phyloP scores from a whole-genome alignment of 2,329 filamentous ascomycete genomes.

The Talaromyces sp. region DNA sequence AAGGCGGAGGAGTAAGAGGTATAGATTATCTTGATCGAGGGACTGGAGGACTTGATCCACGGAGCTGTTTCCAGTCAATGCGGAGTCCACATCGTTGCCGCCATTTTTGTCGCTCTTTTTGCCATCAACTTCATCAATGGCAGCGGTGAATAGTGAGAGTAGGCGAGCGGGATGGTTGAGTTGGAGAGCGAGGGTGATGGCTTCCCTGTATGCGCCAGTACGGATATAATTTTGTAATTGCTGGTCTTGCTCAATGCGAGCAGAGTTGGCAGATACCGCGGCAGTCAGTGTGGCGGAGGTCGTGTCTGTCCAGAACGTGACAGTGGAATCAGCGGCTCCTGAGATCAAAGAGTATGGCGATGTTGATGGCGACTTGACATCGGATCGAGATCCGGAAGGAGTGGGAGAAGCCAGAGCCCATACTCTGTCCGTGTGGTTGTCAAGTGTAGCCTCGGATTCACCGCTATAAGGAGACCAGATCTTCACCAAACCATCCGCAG shows the following conservation, averaged over 20 bases:
- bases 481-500: constrained; percentile 91
- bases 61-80: constrained; percentile 45
- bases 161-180: constrained; percentile 91
- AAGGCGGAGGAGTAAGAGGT: constrained; percentile 72
- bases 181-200: constrained; percentile 85
- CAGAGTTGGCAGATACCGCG: constrained; percentile 68
- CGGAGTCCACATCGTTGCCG: constrained; percentile 26
- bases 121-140: constrained; percentile 70
- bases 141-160: constrained; percentile 76
- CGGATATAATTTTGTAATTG: constrained; percentile 90
- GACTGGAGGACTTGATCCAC: constrained; percentile 82
- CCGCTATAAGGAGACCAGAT: constrained; percentile 87
- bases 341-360: constrained; percentile 69
- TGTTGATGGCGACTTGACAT: constrained; percentile 36
- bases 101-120: constrained; percentile 34
- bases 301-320: constrained; percentile 95
- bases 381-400: constrained; percentile 32
- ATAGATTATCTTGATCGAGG: constrained; percentile 81
- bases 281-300: constrained; percentile 74
- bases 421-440: constrained; percentile 95
- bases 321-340: constrained; percentile 84
- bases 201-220: constrained; percentile 82
- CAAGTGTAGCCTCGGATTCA: constrained; percentile 82
- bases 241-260: constrained; percentile 90
- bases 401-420: constrained; percentile 77